A percentile compares a stretch with the other conserved stretches of the same genome.
Evolutionary conservation across 129 eudicot species (phyloP).

Genomic region (Chrysanthemum seticuspe): DNA sequence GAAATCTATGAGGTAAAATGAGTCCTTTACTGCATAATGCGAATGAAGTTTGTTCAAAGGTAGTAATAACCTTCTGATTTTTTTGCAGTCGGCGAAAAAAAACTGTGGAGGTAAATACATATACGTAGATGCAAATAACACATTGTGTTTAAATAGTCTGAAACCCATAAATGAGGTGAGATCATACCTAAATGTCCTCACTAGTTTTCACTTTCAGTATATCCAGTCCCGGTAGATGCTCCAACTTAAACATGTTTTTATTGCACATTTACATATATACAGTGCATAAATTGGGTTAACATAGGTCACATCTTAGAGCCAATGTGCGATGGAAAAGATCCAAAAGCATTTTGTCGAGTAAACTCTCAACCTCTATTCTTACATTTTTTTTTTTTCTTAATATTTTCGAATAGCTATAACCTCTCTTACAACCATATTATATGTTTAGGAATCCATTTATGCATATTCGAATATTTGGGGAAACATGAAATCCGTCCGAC

Average conservation of each 20-base stretch:
- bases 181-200: not conserved
- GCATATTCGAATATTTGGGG: constrained; percentile 34
- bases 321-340: constrained; percentile 22
- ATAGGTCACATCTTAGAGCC: constrained; percentile 24
- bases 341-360: constrained; percentile 30
- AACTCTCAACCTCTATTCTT: not conserved
- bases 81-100: constrained; percentile 33
- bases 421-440: not conserved
- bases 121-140: constrained; percentile 35
- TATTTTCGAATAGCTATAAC: constrained; percentile 1
- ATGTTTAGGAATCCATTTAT: constrained; percentile 32
- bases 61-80: no score
- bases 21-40: not conserved
- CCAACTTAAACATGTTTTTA: not conserved
- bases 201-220: not conserved
- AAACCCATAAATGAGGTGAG: constrained; percentile 29
- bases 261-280: not conserved
- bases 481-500: constrained; percentile 32
- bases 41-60: not conserved
- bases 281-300: constrained; percentile 30
- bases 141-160: constrained; percentile 31
- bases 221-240: not conserved
- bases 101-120: constrained; percentile 32
- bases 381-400: not conserved
- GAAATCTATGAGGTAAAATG: constrained; percentile 29